Base-by-base conservation (phyloP, 345 rosid genomes). In the Lenwebbia sp. region DNA sequence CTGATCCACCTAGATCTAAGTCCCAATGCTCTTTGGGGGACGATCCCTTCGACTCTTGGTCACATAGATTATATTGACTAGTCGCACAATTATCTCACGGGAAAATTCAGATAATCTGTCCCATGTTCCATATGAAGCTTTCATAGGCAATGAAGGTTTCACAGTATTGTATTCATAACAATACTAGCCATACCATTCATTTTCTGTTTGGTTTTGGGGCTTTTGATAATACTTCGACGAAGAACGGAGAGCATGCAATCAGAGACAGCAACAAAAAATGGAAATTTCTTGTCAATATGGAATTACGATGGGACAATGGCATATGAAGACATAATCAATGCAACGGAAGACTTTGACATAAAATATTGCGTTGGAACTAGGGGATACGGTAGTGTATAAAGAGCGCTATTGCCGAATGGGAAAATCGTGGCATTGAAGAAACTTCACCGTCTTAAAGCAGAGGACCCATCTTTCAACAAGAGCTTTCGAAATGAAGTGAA, bases 311-410 rank as follows among this genome's bases (percentile, higher is more conserved):
- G 90, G 26, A 89, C 86, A 57, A 25, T 86, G 22, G 83, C 47
- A 41, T 83, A 83, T 70, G 84, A 65, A 57, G 85, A 86, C 60
- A 87, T 90, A 52, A 54, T 86, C 5, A 62, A 74, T 40, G 86
- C 88, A 23, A 90, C 88, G 2, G 51, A 85, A 49, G 58, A 87
- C 7, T 89, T 90, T 49, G 56, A 87, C 49, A 62, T 78, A 65
- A 65, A 49, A 51, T 87, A 78, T 83, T 90, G 90, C 84, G 88
- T 90, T 21, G 89, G 92, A 10, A 82, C 22, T 2, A 88, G 88
- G 41, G 87, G 87, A 50, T 88, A 76, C 0, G 91, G 87, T 30
- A 91, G 83, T 41, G 91, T 87, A 7, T 91, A 87, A 84, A 88
- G 55, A 84, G 92, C 90, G 0, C 83, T 54, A 21, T 78, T 88